Base-by-base conservation (phyloP, 1,284 basidiomycete species). In the Boletus albobrunnescens region DNA sequence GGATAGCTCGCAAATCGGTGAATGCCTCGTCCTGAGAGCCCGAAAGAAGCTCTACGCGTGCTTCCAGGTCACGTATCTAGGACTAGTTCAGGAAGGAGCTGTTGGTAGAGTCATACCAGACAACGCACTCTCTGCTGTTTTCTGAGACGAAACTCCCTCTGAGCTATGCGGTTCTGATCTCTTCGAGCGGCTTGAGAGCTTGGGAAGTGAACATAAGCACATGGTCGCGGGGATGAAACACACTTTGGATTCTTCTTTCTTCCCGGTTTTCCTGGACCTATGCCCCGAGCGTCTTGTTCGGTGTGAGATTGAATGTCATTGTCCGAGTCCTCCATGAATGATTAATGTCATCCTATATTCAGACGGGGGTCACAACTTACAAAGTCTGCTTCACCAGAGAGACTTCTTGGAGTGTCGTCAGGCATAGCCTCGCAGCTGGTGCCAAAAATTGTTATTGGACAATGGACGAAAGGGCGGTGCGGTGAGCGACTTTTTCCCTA, bases 141-240 rank as follows among this genome's bases (percentile, higher is more conserved):
- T 56, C 91, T 76, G 44, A 93, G 74, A 35, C 92, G 81, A 60
- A 95, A 95, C 67, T 95, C 92, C 40, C 92, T 81, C 67, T 95
- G 93, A 2, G 92, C 92, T 49, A 94, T 91, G 47, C 93, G 79
- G 64, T 95, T 95, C 68, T 95, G 92, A 70, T 91, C 88, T 56
- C 87, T 79, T 57, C 87, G 71, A 14, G 88, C 87, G 32, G 88
- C 87, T 69, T 91, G 87, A 26, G 88, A 91, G 71, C 88, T 88
- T 56, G 32, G 39, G 8, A 28, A 28, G 47, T 61, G 33, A 53
- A 57, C 51, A 45, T 28, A 14, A 19, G 36, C 32, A 16, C 14
- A 54, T 57, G 61, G 57, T 33, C 33, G 30, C 41, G 27, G 33
- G 44, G 31, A 39, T 4, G 19, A 28, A 52, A 62, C 77, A 53